phyloP scores from a whole-genome alignment of 495 filamentous ascomycete species.

The Apodospora peruviana region DNA sequence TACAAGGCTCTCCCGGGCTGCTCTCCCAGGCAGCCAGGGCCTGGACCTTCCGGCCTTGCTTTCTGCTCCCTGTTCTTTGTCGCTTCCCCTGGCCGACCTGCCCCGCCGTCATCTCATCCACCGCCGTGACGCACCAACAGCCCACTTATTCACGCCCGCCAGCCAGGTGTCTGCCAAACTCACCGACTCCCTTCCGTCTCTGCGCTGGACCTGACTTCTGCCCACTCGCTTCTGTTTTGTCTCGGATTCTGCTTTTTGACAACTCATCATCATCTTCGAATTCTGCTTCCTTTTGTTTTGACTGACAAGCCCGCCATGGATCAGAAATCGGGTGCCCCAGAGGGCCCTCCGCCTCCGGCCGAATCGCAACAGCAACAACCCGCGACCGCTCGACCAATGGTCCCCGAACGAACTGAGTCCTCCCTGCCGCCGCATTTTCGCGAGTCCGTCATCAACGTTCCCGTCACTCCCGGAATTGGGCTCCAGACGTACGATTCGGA shows the following conservation, averaged over 20 bases:
- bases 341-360: neutral
- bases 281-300: too few species aligned
- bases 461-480: conserved; percentile 47
- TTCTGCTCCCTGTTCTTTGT: too few species aligned
- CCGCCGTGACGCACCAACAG: too few species aligned
- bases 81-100: too few species aligned
- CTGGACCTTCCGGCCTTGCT: too few species aligned
- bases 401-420: conserved; percentile 16
- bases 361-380: neutral
- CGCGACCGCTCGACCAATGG: neutral
- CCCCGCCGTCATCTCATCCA: too few species aligned
- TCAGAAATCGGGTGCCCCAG: conserved; percentile 5
- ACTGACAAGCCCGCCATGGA: conserved; percentile 8
- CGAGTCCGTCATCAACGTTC: conserved; percentile 26
- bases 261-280: too few species aligned
- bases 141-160: too few species aligned
- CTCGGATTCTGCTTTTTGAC: neutral
- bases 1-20: too few species aligned
- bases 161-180: too few species aligned
- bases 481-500: conserved; percentile 27
- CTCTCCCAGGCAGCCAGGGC: too few species aligned
- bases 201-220: neutral
- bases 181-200: neutral
- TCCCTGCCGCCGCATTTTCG: conserved; percentile 30
- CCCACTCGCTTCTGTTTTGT: neutral